Evolutionary conservation across 306 rosid genomes (phyloP).

Genomic region (Gynostemma pentaphyllum): DNA sequence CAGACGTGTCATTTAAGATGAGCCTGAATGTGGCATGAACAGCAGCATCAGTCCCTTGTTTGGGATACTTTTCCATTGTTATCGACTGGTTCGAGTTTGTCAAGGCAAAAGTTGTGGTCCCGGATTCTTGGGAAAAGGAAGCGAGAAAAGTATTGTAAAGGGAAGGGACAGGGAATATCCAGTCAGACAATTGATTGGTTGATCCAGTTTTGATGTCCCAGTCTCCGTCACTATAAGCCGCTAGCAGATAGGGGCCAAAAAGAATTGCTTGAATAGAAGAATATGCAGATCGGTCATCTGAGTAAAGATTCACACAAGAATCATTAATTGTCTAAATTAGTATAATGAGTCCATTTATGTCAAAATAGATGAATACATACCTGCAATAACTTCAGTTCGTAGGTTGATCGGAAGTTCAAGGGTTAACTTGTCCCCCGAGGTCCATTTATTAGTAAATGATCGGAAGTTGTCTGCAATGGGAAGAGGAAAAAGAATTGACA

Average conservation of each 20-base stretch:
- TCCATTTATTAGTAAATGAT: constrained; percentile 43
- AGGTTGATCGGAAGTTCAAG: constrained; percentile 55
- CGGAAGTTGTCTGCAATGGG: constrained; percentile 48
- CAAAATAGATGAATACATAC: constrained; percentile 20
- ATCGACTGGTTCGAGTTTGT: constrained; percentile 42
- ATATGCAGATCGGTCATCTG: constrained; percentile 69
- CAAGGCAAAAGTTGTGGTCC: constrained; percentile 30
- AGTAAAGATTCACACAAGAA: constrained; percentile 16
- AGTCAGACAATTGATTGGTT: constrained; percentile 23
- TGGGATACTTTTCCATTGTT: constrained; percentile 31
- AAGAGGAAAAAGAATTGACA: neutral
- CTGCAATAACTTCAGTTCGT: constrained; percentile 63
- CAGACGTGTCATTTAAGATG: constrained; percentile 19
- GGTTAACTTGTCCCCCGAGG: constrained; percentile 38
- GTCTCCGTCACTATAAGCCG: constrained; percentile 40
- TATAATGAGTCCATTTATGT: neutral
- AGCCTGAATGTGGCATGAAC: constrained; percentile 67
- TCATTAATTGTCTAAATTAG: constrained; percentile 9
- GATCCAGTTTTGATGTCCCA: constrained; percentile 38
- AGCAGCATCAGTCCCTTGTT: constrained; percentile 36
- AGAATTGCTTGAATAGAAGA: constrained; percentile 65
- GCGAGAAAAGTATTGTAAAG: constrained; percentile 33
- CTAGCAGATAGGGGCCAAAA: constrained; percentile 72
- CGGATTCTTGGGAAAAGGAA: constrained; percentile 34
- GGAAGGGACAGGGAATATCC: constrained; percentile 62